Conservation (phyloP, 108 stramenopile genomes). For the Stephanodiscus minutulus region DNA sequence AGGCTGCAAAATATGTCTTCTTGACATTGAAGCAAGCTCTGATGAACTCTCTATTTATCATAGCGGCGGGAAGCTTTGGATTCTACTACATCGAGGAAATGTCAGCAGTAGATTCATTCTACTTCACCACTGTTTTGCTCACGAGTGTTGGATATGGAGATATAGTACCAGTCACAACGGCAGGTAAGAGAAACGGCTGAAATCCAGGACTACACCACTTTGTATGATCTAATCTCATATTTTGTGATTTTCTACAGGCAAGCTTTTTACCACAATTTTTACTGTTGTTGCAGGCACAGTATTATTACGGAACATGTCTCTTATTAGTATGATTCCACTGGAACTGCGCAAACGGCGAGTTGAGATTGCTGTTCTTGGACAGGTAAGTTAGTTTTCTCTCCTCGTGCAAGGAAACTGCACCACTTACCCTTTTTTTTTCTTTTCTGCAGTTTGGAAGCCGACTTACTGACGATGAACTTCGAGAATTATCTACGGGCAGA, state of each 20-base stretch:
- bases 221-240: background rate
- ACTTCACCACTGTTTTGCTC: slow-evolving; percentile 79
- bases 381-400: slow-evolving; percentile 26
- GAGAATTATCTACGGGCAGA: slow-evolving; percentile 87
- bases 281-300: slow-evolving; percentile 79
- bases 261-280: slow-evolving; percentile 46
- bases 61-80: slow-evolving; percentile 78
- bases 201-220: background rate
- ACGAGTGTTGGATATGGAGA: slow-evolving; percentile 84
- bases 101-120: slow-evolving; percentile 55
- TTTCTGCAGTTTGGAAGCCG: slow-evolving; percentile 71
- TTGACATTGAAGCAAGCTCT: slow-evolving; percentile 79
- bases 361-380: slow-evolving; percentile 75
- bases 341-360: slow-evolving; percentile 82
- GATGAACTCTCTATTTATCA: slow-evolving; percentile 79
- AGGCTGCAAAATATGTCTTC: slow-evolving; percentile 81
- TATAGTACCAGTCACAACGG: slow-evolving; percentile 77
- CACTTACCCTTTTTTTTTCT: slow-evolving; percentile 7
- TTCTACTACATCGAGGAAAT: slow-evolving; percentile 84
- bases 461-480: slow-evolving; percentile 78
- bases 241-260: slow-evolving; percentile 13
- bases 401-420: background rate
- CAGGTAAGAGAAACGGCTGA: slow-evolving; percentile 38
- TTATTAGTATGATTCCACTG: slow-evolving; percentile 90
- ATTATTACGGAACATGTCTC: slow-evolving; percentile 86